phyloP scores from a whole-genome alignment of 1,284 basidiomycete species.

The Gomphus bonarii region DNA sequence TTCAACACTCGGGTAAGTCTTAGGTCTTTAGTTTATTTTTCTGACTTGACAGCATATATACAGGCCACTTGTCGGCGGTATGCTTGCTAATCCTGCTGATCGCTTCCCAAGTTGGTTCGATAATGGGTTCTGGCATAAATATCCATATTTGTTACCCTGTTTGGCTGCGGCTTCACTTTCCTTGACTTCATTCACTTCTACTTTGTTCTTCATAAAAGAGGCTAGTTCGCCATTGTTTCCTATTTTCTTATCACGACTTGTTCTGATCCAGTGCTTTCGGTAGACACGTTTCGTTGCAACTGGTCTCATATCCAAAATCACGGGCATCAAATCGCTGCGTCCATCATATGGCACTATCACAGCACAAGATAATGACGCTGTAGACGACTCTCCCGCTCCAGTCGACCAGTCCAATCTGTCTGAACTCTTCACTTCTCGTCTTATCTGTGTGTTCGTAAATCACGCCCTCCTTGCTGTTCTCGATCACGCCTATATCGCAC shows the following conservation, averaged over 20 bases:
- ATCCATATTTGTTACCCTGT: constrained; percentile 18
- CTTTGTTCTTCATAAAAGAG: constrained; percentile 15
- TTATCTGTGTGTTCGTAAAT: constrained; percentile 4
- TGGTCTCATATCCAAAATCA: constrained; percentile 3
- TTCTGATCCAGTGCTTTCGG: constrained; percentile 5
- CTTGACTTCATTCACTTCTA: constrained; percentile 14
- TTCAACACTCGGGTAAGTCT: constrained; percentile 6
- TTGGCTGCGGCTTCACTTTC: constrained; percentile 17
- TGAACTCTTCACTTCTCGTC: constrained; percentile 1
- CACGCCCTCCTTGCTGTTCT: constrained; percentile 6
- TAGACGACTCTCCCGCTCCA: constrained; percentile 5
- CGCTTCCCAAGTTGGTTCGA: constrained; percentile 14
- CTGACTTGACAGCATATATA: constrained; percentile 9
- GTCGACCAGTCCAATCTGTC: neutral
- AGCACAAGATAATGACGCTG: neutral
- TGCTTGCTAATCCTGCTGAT: constrained; percentile 17
- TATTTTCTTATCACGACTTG: neutral
- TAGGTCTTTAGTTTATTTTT: neutral
- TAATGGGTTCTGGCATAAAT: constrained; percentile 17
- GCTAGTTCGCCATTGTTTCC: constrained; percentile 9
- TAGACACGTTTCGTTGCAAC: constrained; percentile 10
- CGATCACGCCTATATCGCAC: constrained; percentile 13
- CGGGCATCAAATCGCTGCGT: constrained; percentile 7
- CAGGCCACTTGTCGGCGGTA: constrained; percentile 17
- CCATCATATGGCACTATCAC: constrained; percentile 12